phyloP scores from a whole-genome alignment of 805 yeast species.

The Metschnikowia vanudenii region DNA sequence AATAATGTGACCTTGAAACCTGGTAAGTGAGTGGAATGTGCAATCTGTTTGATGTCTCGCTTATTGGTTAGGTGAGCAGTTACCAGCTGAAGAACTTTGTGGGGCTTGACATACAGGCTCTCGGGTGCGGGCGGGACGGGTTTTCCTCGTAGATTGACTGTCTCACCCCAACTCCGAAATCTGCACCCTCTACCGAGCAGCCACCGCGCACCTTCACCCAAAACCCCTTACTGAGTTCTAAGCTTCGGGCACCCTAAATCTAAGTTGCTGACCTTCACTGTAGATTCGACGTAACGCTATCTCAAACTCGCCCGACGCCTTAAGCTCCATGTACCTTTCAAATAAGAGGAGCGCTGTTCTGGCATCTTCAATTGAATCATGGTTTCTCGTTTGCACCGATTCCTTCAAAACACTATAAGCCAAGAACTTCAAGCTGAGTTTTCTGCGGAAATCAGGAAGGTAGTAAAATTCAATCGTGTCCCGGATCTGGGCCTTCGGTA shows the following conservation, averaged over 20 bases:
- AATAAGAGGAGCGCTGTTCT: constrained; percentile 77
- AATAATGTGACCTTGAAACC: background rate
- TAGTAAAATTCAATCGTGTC: constrained; percentile 85
- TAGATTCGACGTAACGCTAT: constrained; percentile 64
- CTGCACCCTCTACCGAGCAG: background rate
- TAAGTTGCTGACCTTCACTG: constrained; percentile 58
- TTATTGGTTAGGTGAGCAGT: background rate
- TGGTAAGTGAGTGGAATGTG: background rate
- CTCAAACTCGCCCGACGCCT: constrained; percentile 58
- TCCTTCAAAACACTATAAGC: constrained; percentile 74
- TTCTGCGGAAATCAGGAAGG: constrained; percentile 70
- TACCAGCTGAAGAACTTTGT: constrained; percentile 1
- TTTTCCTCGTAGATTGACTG: background rate
- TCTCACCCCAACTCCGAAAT: background rate
- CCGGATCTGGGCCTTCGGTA: constrained; percentile 79
- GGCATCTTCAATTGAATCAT: constrained; percentile 97
- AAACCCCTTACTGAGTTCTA: background rate
- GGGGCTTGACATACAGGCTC: background rate
- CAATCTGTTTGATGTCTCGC: background rate
- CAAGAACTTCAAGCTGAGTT: constrained; percentile 78
- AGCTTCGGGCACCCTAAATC: constrained; percentile 50
- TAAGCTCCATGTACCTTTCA: constrained; percentile 65
- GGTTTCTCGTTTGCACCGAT: constrained; percentile 87
- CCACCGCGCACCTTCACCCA: background rate
- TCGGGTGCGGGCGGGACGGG: background rate